phyloP scores from a whole-genome alignment of 768 basidiomycete genomes.

The Hypholoma sublateritium region DNA sequence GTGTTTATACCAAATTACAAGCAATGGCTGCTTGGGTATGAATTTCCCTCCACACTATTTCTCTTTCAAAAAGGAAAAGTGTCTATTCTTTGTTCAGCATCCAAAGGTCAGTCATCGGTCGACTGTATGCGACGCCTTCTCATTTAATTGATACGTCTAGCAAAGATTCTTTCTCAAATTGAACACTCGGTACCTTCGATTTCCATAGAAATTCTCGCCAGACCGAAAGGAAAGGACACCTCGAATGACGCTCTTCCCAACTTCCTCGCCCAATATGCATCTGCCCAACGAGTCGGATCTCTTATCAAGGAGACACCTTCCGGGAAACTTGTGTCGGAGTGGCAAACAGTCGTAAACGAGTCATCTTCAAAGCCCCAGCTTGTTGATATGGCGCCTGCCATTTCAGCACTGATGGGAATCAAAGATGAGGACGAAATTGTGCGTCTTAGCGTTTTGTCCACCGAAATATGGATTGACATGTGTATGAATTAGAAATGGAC shows the following conservation, averaged over 20 bases:
- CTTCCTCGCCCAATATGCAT: conserved; percentile 62
- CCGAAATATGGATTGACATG: too few species aligned
- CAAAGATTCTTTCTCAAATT: conserved; percentile 84
- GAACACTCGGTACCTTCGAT: conserved; percentile 53
- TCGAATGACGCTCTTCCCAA: conserved; percentile 72
- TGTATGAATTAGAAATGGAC: conserved; percentile 62
- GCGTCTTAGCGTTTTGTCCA: conserved; percentile 22
- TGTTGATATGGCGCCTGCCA: conserved; percentile 73
- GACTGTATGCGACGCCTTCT: conserved; percentile 7
- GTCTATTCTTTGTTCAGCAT: conserved; percentile 79
- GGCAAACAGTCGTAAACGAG: conserved; percentile 65
- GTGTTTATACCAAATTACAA: conserved; percentile 29
- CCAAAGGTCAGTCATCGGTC: conserved; percentile 64
- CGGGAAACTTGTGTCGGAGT: conserved; percentile 87
- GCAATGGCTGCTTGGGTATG: conserved; percentile 97
- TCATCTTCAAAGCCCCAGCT: conserved; percentile 65
- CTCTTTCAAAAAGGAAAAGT: conserved; percentile 80
- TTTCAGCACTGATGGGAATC: conserved; percentile 78
- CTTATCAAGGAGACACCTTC: conserved; percentile 81
- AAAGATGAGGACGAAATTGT: conserved; percentile 95
- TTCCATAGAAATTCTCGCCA: conserved; percentile 73
- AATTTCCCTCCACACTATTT: conserved; percentile 93
- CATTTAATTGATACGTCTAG: conserved; percentile 36
- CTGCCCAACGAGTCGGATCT: conserved; percentile 65
- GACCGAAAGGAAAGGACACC: conserved; percentile 79